Conservation (phyloP, 2,329 filamentous ascomycete genomes). For the Stagonosporopsis tanaceti region DNA sequence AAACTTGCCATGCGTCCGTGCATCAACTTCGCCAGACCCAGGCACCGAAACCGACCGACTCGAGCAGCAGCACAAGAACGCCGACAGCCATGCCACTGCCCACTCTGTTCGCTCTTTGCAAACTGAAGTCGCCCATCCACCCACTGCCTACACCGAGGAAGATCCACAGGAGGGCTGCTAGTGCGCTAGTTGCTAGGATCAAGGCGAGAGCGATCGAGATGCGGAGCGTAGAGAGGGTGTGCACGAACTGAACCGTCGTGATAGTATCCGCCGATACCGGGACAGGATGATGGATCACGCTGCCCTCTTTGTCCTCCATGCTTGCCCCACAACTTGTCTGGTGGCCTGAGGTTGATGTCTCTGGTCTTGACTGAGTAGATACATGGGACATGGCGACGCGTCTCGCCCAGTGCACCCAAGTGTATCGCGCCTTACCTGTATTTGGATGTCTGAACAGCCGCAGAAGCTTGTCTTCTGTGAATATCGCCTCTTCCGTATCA, state of each 20-base stretch:
- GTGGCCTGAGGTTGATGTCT: slow-evolving; percentile 2
- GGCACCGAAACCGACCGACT: slow-evolving; percentile 24
- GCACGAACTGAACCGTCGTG: slow-evolving; percentile 38
- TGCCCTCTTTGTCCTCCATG: slow-evolving; percentile 13
- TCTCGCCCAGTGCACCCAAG: slow-evolving; percentile 56
- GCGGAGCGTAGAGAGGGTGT: slow-evolving; percentile 26
- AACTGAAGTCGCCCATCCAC: slow-evolving; percentile 7
- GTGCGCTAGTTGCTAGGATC: slow-evolving; percentile 25
- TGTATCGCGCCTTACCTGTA: slow-evolving; percentile 49
- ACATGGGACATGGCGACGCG: slow-evolving; percentile 34
- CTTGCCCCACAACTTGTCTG: slow-evolving; percentile 1
- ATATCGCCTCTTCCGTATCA: slow-evolving; percentile 22
- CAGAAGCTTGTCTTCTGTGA: slow-evolving; percentile 52
- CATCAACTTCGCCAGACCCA: slow-evolving; percentile 24
- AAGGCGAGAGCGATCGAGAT: slow-evolving; percentile 26
- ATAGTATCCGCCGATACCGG: slow-evolving; percentile 15
- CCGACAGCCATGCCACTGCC: slow-evolving; percentile 33
- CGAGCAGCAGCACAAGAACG: slow-evolving; percentile 25
- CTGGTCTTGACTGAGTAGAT: neutral
- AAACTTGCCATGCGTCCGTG: neutral
- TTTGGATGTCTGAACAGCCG: slow-evolving; percentile 44
- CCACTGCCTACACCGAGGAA: slow-evolving; percentile 28
- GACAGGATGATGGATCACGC: slow-evolving; percentile 6
- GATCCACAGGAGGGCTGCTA: slow-evolving; percentile 33
- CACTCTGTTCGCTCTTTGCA: slow-evolving; percentile 25